Percentiles rank a stretch among this genome's conserved stretches.
phyloP scores from a whole-genome alignment of 2,329 filamentous ascomycete genomes.

The Aureobasidium sp. region DNA sequence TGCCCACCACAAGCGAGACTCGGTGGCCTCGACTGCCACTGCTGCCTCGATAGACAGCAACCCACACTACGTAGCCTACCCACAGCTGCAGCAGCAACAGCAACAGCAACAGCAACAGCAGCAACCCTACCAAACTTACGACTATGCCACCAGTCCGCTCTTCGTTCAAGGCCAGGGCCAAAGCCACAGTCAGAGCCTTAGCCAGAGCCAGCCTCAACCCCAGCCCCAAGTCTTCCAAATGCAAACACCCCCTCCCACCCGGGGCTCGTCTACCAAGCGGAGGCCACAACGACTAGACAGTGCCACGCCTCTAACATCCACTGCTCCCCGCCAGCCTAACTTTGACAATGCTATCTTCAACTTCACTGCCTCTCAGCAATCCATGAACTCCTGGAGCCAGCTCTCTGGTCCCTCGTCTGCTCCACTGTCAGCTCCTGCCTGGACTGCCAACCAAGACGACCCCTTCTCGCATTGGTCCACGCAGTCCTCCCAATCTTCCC shows the following conservation, averaged over 20 bases:
- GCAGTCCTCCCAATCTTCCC: neutral
- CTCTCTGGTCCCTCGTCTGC: slow-evolving; percentile 15
- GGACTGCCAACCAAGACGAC: slow-evolving; percentile 3
- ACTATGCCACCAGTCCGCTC: slow-evolving; percentile 2
- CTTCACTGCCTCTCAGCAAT: neutral
- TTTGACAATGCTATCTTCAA: neutral
- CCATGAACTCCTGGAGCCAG: neutral
- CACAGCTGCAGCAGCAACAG: neutral
- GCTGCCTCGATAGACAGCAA: neutral
- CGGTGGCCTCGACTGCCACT: slow-evolving; percentile 5
- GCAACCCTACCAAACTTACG: neutral
- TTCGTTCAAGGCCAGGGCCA: neutral
- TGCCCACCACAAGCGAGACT: slow-evolving; percentile 9
- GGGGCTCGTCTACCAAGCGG: slow-evolving; percentile 47
- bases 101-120: neutral
- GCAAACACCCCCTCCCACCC: slow-evolving; percentile 56
- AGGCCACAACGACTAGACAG: slow-evolving; percentile 32
- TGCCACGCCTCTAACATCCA: neutral
- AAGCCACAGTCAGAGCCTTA: neutral
- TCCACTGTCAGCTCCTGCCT: slow-evolving; percentile 17
- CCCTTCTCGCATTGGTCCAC: neutral
- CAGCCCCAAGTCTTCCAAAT: slow-evolving; percentile 36
- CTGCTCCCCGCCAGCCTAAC: neutral
- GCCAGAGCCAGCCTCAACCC: neutral
- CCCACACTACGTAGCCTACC: slow-evolving; percentile 16